Base-by-base conservation (phyloP, 2,329 filamentous ascomycete genomes). In the Aspergillus aculeatinus region DNA sequence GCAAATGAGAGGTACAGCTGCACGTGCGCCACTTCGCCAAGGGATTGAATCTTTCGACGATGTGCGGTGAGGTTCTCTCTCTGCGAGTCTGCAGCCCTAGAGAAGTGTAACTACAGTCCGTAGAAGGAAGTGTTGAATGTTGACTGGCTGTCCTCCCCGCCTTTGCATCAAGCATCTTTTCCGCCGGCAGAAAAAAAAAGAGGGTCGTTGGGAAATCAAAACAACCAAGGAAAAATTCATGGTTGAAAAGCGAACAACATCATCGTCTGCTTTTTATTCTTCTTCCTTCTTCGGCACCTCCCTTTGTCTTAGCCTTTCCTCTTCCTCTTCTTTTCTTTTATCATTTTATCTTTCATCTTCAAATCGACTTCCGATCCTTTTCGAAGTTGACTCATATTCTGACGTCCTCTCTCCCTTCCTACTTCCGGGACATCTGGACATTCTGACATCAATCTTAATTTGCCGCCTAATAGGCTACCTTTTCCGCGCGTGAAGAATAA, bases 121-220 rank as follows among this genome's bases (percentile, higher is more conserved):
- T 23, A 23, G 23, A 4, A 29, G 27, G 27, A 29, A 29, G 27
- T 29, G 27, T 29, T 9, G 27, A 29, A 29, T 29, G 56, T 52
- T 44, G 31, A 47, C 44, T 48, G n/a, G 27, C 33, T n/a, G 55
- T 44, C 59, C 55, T 47, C 61, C 60, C 60, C 58, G 65, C 61
- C 59, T 55, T 52, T 47, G 33, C 25, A 23, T 50, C 39, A 12
- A 44, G 44, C 16, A 33, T 21, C 48, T 62, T 66, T 69, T 66
- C 62, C 63, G 59, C 67, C 65, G 67, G 67, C 67, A 68, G 67
- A 68, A 69, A 68, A 68, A 63, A 64, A 61, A 54, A 51, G 12
- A 52, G 50, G 29, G 27, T 29, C 27, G 16, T 44, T 44, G 39
- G 39, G 39, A 44, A 44, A 44, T 7, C 39, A 44, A 44, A 44